Evolutionary conservation across 257 asterid species (phyloP).

Genomic region (Jaltomata sinuosa): DNA sequence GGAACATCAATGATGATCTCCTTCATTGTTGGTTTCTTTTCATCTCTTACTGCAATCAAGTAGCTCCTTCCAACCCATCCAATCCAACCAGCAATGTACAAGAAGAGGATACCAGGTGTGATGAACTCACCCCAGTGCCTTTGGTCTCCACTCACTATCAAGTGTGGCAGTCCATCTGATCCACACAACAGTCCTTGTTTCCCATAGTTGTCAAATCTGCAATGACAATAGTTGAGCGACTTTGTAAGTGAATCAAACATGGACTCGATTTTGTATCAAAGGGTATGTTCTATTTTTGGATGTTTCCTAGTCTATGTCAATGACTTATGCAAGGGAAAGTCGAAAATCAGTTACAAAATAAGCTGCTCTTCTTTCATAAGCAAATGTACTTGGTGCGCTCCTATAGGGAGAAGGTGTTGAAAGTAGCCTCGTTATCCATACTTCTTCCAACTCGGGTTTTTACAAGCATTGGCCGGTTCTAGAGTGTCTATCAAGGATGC

Average conservation of each 20-base stretch:
- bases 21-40: conserved; percentile 80
- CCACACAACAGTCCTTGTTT: conserved; percentile 87
- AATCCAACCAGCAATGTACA: conserved; percentile 94
- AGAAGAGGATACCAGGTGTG: conserved; percentile 83
- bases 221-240: background rate
- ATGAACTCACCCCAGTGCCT: conserved; percentile 98
- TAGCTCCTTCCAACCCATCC: conserved; percentile 99
- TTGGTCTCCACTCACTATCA: conserved; percentile 98
- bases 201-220: conserved; percentile 77
- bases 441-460: background rate
- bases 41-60: conserved; percentile 82
- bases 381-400: background rate
- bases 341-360: background rate
- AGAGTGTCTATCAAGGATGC: background rate
- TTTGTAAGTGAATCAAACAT: background rate
- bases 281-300: background rate
- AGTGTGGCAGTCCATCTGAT: conserved; percentile 84
- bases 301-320: background rate
- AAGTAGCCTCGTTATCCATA: background rate
- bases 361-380: background rate
- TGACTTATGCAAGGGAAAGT: background rate
- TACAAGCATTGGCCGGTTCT: background rate
- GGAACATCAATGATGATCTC: conserved; percentile 99
- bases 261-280: background rate
- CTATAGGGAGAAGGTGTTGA: background rate